Conservation (phyloP, 1,284 basidiomycete genomes). For the Heterobasidion annosum region DNA sequence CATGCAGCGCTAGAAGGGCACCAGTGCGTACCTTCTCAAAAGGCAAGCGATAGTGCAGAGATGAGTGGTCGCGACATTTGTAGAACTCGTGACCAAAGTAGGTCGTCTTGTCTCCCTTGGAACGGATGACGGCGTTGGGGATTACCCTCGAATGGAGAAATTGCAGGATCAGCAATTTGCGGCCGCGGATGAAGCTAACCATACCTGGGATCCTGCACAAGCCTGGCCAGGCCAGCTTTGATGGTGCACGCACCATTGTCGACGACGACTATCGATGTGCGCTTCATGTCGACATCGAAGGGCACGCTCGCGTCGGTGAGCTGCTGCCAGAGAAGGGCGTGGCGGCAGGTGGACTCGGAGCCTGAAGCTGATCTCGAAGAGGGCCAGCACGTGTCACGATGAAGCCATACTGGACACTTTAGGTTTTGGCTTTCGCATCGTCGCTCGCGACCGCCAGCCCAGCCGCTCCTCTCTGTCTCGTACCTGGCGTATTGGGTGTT, state of each 20-base stretch:
- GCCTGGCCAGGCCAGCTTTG: constrained; percentile 58
- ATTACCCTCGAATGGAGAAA: constrained; percentile 39
- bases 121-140: constrained; percentile 73
- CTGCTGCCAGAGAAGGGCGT: no score
- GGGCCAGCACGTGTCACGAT: not conserved
- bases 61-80: constrained; percentile 67
- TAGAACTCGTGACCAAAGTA: constrained; percentile 81
- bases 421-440: not conserved
- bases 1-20: constrained; percentile 5
- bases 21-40: constrained; percentile 68
- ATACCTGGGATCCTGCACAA: constrained; percentile 17
- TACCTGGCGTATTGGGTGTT: no score
- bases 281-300: constrained; percentile 22
- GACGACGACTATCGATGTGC: constrained; percentile 49
- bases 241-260: constrained; percentile 83
- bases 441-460: not conserved
- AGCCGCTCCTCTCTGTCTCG: no score
- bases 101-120: constrained; percentile 68
- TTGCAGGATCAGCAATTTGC: not conserved
- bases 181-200: constrained; percentile 7
- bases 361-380: no score
- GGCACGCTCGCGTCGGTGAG: no score
- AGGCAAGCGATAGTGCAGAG: constrained; percentile 73
- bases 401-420: not conserved
- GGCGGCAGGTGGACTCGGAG: no score